Evolutionary conservation across 2,329 filamentous ascomycete species (phyloP).

Genomic region (Aspergillus niger): DNA sequence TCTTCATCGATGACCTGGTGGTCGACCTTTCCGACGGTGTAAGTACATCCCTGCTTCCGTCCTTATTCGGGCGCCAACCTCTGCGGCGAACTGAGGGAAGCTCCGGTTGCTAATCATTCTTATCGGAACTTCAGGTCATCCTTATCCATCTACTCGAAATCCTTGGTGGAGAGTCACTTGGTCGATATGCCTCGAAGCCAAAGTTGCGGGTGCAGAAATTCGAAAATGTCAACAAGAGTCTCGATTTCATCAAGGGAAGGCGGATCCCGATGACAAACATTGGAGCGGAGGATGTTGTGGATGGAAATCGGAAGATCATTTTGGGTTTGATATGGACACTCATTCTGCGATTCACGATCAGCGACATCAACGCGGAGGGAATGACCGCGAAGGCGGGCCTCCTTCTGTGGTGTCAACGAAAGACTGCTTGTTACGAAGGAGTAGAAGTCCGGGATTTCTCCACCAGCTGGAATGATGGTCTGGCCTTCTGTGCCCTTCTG

Average conservation of each 20-base stretch:
- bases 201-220: conserved; percentile 96
- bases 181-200: conserved; percentile 93
- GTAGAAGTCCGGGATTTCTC: conserved; percentile 96
- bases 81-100: neutral
- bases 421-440: conserved; percentile 97
- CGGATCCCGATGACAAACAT: conserved; percentile 99
- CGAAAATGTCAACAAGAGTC: conserved; percentile 94
- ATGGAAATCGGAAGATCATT: conserved; percentile 97
- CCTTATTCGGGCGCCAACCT: neutral
- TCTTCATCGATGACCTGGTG: conserved; percentile 85
- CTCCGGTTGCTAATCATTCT: neutral
- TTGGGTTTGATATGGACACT: conserved; percentile 97
- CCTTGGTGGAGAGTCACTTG: conserved; percentile 89
- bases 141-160: conserved; percentile 97
- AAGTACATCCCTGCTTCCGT: conserved; percentile 45
- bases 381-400: conserved; percentile 97
- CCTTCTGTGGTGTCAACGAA: conserved; percentile 94
- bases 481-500: conserved; percentile 93
- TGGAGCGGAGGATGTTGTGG: conserved; percentile 95
- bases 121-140: conserved; percentile 64
- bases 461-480: conserved; percentile 91
- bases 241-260: conserved; percentile 87
- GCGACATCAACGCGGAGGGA: conserved; percentile 96
- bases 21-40: conserved; percentile 91
- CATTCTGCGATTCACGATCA: conserved; percentile 97